Conservation (phyloP, 139 green algal genomes). For the Yamagishiella unicocca region DNA sequence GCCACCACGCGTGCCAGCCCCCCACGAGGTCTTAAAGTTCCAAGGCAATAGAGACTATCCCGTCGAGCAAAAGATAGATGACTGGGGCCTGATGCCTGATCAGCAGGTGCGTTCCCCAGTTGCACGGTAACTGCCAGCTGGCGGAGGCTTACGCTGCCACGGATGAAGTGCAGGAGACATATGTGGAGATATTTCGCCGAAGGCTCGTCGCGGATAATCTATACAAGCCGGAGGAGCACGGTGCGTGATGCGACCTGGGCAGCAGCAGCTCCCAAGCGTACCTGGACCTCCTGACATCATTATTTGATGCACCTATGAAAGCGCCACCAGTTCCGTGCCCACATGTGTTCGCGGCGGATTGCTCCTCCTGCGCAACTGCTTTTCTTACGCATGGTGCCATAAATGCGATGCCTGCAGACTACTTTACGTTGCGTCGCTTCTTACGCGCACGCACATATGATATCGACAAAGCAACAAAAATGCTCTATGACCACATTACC, state of each 20-base stretch:
- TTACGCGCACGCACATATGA: conserved; percentile 35
- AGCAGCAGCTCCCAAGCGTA: neutral
- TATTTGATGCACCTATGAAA: no score
- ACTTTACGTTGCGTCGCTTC: conserved; percentile 17
- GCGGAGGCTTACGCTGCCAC: neutral
- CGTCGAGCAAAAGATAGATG: conserved; percentile 49
- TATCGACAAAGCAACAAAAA: conserved; percentile 45
- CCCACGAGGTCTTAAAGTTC: conserved; percentile 51
- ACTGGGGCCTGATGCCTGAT: conserved; percentile 61
- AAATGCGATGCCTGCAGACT: conserved; percentile 13
- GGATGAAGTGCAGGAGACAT: conserved; percentile 45
- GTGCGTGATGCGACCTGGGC: conserved; percentile 32
- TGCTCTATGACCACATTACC: conserved; percentile 62
- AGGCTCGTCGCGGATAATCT: conserved; percentile 6
- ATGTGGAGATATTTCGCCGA: conserved; percentile 60
- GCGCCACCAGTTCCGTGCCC: no score
- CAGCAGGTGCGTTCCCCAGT: conserved; percentile 45
- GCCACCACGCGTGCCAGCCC: conserved; percentile 8
- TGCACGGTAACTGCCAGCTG: neutral
- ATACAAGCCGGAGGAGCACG: conserved; percentile 49
- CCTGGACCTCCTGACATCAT: no score
- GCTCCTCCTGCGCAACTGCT: no score
- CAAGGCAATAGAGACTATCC: conserved; percentile 58
- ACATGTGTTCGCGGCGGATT: no score
- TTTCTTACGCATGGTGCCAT: no score